Evolutionary conservation across 495 filamentous ascomycete genomes (phyloP), one percentile per base, ranked within the genome.

Genomic region (Annulohypoxylon maeteangense): DNA sequence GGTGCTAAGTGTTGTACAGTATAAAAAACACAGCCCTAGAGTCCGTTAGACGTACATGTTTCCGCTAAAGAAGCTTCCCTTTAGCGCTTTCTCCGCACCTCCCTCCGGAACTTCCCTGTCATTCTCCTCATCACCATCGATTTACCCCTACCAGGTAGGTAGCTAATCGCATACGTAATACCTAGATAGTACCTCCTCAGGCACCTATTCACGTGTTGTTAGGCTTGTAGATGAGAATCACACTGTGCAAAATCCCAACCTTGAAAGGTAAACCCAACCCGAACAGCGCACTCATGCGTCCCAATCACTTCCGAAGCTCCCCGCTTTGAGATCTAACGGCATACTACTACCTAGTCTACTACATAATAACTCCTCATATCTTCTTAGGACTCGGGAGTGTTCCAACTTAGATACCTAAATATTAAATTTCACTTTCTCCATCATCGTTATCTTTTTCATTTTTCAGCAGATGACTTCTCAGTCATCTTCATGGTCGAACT

Each of bases 241-340:
- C 53, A 56, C 53, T 56, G 53, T 56, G 53, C 53, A 4, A 16
- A 38, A 16, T 54, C 12, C n/a, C 7, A 27, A 16, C 5, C 22
- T 12, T 18, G 14, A n/a, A 36, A 22, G 32, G 32, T 11, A 36
- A 57, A 20, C 54, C 42, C 54, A 62, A 23, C 56, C 50, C 36
- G 16, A 53, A 25, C 27, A 47, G 48, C 56, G 57, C 32, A 34
- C n/a, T 16, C n/a, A 34, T 59, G 59, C 67, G 54, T 31, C 14
- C 40, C 53, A 70, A 65, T 29, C 25, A 47, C 58, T 55, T 55
- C 69, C 69, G 69, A 61, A 60, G 53, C 53, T 65, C 69, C 64
- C 69, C 69, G 67, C 67, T 65, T 53, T 58, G 36, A 57, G 7
- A 38, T 44, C 47, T 53, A 36, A 36, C 18, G 32, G 10, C 31